A percentile compares a stretch with the other conserved stretches of the same genome.
Evolutionary conservation across 2,329 filamentous ascomycete genomes (phyloP).

Genomic region (Trichoderma brevicompactum): DNA sequence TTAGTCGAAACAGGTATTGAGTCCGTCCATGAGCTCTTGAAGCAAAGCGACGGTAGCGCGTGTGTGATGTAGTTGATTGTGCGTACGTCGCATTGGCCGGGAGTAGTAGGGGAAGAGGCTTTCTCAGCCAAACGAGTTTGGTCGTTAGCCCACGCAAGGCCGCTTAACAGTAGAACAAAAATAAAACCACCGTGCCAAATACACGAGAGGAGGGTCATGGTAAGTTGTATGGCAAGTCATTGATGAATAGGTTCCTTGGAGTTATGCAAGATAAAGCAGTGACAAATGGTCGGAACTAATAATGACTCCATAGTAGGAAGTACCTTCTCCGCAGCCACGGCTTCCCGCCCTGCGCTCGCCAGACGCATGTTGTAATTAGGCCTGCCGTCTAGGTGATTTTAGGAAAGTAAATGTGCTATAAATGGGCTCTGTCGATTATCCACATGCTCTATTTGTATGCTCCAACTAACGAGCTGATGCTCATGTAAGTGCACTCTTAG

Average conservation of each 20-base stretch:
- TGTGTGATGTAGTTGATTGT: slow-evolving; percentile 85
- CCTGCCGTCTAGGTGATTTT: background rate
- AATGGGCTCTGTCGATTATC: background rate
- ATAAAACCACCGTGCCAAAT: slow-evolving; percentile 13
- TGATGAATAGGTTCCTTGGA: background rate
- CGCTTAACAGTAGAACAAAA: background rate
- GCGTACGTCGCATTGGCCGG: slow-evolving; percentile 55
- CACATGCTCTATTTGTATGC: background rate
- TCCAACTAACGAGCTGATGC: too few relatives aligned
- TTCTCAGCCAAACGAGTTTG: background rate
- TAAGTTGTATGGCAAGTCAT: slow-evolving; percentile 16
- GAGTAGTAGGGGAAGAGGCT: background rate
- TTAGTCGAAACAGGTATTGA: slow-evolving; percentile 32
- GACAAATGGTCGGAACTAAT: background rate
- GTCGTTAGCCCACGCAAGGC: slow-evolving; percentile 12
- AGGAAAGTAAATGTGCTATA: slow-evolving; percentile 9
- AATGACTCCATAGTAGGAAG: background rate
- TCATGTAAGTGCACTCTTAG: too few relatives aligned
- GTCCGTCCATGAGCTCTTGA: slow-evolving; percentile 63
- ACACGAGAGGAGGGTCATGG: slow-evolving; percentile 24
- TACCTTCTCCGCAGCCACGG: slow-evolving; percentile 5
- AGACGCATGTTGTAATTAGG: background rate
- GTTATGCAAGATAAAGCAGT: background rate
- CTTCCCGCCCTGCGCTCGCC: background rate
- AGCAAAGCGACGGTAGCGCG: slow-evolving; percentile 74